Percentiles rank a stretch among this genome's conserved stretches.
phyloP scores from a whole-genome alignment of 2,329 filamentous ascomycete genomes.

The Raffaelea ambrosiae region DNA sequence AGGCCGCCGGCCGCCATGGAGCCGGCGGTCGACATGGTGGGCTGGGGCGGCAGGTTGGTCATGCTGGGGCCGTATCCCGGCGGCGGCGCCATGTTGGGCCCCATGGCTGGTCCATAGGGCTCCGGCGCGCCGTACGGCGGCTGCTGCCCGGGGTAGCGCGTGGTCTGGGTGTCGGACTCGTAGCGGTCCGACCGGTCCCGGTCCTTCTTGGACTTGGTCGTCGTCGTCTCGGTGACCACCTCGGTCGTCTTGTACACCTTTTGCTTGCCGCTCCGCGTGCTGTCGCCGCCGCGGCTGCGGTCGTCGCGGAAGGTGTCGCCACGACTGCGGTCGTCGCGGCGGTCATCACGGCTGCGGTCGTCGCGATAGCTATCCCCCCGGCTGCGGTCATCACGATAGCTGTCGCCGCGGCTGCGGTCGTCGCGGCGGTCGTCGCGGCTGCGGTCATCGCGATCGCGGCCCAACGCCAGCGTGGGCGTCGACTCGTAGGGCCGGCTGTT shows the following conservation, averaged over 20 bases:
- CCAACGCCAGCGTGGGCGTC: too few relatives aligned
- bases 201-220: too few relatives aligned
- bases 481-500: too few relatives aligned
- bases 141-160: not conserved
- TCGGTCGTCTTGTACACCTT: not conserved
- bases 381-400: too few relatives aligned
- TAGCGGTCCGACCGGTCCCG: too few relatives aligned
- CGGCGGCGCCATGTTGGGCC: not conserved
- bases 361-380: too few relatives aligned
- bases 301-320: not conserved
- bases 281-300: not conserved
- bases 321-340: too few relatives aligned
- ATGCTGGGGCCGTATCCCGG: slow-evolving; percentile 4
- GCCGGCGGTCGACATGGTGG: slow-evolving; percentile 12
- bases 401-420: not conserved
- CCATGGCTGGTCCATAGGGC: not conserved
- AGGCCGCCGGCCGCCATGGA: slow-evolving; percentile 1
- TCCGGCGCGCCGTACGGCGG: not conserved
- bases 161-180: too few relatives aligned
- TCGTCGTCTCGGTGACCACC: not conserved
- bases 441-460: too few relatives aligned
- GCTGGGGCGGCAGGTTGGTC: slow-evolving; percentile 12
- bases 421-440: not conserved
- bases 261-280: not conserved
- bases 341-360: not conserved